Conservation (phyloP, 75 land plant genomes). For the Gnetum montanum region DNA sequence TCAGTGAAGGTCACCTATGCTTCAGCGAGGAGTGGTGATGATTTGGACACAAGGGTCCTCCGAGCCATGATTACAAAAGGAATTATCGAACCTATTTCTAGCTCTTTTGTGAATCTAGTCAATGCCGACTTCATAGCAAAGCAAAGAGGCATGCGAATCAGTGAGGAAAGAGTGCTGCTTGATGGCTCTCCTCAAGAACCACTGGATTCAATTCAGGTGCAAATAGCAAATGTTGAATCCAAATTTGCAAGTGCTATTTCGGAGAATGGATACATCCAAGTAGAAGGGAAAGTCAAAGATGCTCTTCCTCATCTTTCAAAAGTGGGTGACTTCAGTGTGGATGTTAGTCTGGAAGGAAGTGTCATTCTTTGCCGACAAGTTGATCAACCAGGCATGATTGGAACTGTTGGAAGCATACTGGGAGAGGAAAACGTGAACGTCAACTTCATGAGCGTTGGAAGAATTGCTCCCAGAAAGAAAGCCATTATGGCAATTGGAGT, state of each 20-base stretch:
- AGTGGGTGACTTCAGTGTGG: constrained; percentile 55
- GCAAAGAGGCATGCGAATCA: constrained; percentile 69
- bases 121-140: constrained; percentile 87
- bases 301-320: constrained; percentile 47
- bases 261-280: constrained; percentile 37
- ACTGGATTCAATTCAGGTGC: constrained; percentile 38
- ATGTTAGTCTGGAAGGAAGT: constrained; percentile 64
- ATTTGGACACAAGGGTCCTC: constrained; percentile 80
- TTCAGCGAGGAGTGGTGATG: constrained; percentile 56
- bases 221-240: constrained; percentile 41
- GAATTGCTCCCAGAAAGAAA: constrained; percentile 37
- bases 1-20: constrained; percentile 56
- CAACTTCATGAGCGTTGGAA: constrained; percentile 69
- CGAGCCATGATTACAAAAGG: constrained; percentile 91
- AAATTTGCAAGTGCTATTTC: constrained; percentile 51
- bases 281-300: constrained; percentile 55
- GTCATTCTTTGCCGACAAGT: constrained; percentile 59
- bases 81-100: constrained; percentile 79
- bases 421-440: constrained; percentile 59
- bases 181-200: constrained; percentile 53
- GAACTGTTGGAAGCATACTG: constrained; percentile 44
- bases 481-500: constrained; percentile 77
- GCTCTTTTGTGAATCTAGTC: constrained; percentile 60
- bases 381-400: constrained; percentile 82
- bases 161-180: constrained; percentile 46